Evolutionary conservation across 805 yeast genomes (phyloP).

Genomic region (Candida argentea): DNA sequence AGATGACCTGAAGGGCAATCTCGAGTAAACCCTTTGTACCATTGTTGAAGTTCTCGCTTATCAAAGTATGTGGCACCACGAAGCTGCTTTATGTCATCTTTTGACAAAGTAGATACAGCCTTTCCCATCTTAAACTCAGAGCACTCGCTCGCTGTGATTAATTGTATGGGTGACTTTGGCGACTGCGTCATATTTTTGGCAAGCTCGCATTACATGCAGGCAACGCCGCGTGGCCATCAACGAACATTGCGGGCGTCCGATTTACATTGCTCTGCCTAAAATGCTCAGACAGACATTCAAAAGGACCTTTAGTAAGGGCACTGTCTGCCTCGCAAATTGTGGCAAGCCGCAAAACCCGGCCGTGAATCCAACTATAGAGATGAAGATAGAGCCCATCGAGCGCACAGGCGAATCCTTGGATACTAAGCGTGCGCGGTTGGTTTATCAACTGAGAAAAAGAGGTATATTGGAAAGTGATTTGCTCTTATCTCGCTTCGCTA

Average conservation of each 20-base stretch:
- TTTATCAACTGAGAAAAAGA: constrained; percentile 88
- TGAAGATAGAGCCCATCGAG: constrained; percentile 70
- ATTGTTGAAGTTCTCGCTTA: constrained; percentile 88
- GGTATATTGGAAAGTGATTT: constrained; percentile 93
- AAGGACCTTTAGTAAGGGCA: constrained; percentile 4
- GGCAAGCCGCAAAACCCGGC: constrained; percentile 36
- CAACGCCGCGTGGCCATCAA: not conserved
- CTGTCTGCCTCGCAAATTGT: constrained; percentile 26
- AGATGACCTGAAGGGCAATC: constrained; percentile 92
- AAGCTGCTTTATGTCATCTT: constrained; percentile 77
- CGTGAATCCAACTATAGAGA: constrained; percentile 34
- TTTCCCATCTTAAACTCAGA: constrained; percentile 80
- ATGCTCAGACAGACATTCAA: constrained; percentile 3
- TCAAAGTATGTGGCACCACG: constrained; percentile 86
- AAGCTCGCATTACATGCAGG: not conserved
- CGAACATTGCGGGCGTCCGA: not conserved
- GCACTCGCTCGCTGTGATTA: no score
- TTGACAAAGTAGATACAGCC: constrained; percentile 83
- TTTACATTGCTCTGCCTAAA: no score
- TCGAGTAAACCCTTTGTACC: constrained; percentile 93
- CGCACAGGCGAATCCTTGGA: constrained; percentile 66
- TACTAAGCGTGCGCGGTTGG: constrained; percentile 72
- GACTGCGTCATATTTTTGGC: no score
- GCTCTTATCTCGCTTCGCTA: constrained; percentile 76
- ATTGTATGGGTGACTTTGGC: no score